Base-by-base conservation (phyloP, 176 grass and related monocot species). In the Cenchrus americanus region DNA sequence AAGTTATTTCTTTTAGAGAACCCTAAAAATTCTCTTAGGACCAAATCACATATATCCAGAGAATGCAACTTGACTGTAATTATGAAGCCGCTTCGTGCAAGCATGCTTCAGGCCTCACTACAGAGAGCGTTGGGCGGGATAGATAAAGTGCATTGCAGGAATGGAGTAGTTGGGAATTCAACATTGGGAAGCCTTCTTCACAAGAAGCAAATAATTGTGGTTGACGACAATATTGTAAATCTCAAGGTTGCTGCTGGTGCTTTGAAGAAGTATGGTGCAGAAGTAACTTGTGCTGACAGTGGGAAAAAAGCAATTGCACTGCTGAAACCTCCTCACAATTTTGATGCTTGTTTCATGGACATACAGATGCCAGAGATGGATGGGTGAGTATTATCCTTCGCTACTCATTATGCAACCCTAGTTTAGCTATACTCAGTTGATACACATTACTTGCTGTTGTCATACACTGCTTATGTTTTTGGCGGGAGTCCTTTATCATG, bases 291-390 rank as follows among this genome's bases (percentile, higher is more conserved):
- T 46, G 89, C 88, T 75, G 87, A 92, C 7, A 91, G 89, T 81
- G 97, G 93, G 47, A 94, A 96, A 76, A 80, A 61, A 83, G 97
- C 93, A 80, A 92, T 94, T 4, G 50, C 24, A 54, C 72, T 87
- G 84, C 83, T 99, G 53, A 96, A 87, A 79, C 93, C 91, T 42
- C 97, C 97, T 73, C 97, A 96, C 85, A 80, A 15, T 71, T 99
- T 99, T 69, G 91, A 99, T 91, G 97, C 97, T 86, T 99, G 97
- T 89, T 99, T 99, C 82, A 99, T 99, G 97, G 97, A 99, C 79
- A 99, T 99, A 88, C 97, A 99, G 77, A 99, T 99, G 97, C 97
- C 97, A 15, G 97, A 99, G 75, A 99, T 99, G 89, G 97, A 99
- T 82, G 97, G 97, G 97, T 99, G 73, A 77, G 84, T 74, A 6